Evolutionary conservation across 2,329 filamentous ascomycete species (phyloP).

Genomic region (Aspergillus awamori): DNA sequence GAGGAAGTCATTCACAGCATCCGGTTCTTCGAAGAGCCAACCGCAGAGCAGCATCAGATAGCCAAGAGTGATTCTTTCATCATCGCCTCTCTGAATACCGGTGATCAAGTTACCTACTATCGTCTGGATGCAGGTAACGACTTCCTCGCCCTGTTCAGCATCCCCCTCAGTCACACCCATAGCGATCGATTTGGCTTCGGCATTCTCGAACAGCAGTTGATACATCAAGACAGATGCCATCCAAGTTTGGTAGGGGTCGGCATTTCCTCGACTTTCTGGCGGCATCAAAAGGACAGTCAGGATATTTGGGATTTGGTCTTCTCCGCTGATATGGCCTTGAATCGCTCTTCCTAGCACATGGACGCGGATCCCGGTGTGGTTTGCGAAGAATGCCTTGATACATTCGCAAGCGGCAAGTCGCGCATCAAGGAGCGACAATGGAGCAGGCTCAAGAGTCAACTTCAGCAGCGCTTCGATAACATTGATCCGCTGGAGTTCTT

Average conservation of each 20-base stretch:
- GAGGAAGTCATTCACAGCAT: constrained; percentile 89
- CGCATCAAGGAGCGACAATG: constrained; percentile 72
- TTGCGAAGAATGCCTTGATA: constrained; percentile 87
- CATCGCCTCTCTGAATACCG: constrained; percentile 73
- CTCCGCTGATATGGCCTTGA: constrained; percentile 75
- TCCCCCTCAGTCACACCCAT: constrained; percentile 88
- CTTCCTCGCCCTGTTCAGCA: constrained; percentile 85
- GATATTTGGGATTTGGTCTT: constrained; percentile 84
- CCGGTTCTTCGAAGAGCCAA: constrained; percentile 90
- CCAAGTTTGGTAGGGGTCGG: constrained; percentile 86
- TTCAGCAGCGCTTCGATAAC: constrained; percentile 93
- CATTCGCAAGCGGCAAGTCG: constrained; percentile 86
- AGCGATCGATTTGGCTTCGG: constrained; percentile 74
- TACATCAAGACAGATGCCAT: constrained; percentile 86
- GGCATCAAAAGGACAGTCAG: constrained; percentile 78
- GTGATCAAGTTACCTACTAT: constrained; percentile 83
- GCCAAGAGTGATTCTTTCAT: constrained; percentile 77
- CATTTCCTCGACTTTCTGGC: constrained; percentile 60
- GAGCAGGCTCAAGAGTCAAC: constrained; percentile 70
- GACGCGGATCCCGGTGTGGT: constrained; percentile 75
- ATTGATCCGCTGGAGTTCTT: constrained; percentile 69
- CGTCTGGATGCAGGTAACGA: constrained; percentile 89
- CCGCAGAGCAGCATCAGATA: constrained; percentile 87
- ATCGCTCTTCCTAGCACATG: constrained; percentile 90
- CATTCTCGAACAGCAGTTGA: constrained; percentile 80